Percentiles rank a stretch among this genome's conserved stretches.
These are phyloP conservation scores for Incumbomyces lentus DNA, from an alignment of 2,329 filamentous ascomycete genomes.

Conservation along the genomic window DNA sequence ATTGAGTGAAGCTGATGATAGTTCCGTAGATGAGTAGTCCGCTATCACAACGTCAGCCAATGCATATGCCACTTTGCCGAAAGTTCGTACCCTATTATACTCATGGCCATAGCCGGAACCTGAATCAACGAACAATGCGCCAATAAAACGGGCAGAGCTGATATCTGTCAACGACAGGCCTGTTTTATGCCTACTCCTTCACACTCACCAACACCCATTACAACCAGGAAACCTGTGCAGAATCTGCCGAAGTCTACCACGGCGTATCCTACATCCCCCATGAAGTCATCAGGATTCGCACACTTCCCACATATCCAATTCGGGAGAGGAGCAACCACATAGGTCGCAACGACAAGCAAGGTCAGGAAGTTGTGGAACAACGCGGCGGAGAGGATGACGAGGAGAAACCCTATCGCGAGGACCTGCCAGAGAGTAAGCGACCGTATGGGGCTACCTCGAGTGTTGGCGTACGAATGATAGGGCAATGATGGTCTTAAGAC, in stretches of 20 bases:
- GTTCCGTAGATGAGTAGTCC: conserved; percentile 94
- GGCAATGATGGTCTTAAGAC: conserved; percentile 97
- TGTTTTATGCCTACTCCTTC: conserved; percentile 1
- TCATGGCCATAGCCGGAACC: conserved; percentile 86
- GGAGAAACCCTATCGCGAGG: conserved; percentile 94
- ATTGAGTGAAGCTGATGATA: conserved; percentile 95
- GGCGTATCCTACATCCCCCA: conserved; percentile 70
- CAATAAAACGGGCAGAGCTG: conserved; percentile 78
- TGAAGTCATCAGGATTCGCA: conserved; percentile 90
- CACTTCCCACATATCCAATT: conserved; percentile 93
- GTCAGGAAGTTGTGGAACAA: conserved; percentile 93
- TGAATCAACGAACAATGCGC: conserved; percentile 78
- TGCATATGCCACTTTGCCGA: neutral
- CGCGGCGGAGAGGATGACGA: conserved; percentile 95
- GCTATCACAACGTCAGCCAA: neutral
- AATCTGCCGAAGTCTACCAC: conserved; percentile 91
- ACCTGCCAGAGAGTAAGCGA: conserved; percentile 41
- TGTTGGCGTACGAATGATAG: conserved; percentile 71
- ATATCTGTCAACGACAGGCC: conserved; percentile 3
- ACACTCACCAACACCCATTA: conserved; percentile 89
- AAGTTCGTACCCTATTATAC: conserved; percentile 55
- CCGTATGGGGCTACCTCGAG: neutral
- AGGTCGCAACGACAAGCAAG: conserved; percentile 89
- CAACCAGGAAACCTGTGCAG: conserved; percentile 85
- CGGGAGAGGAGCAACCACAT: conserved; percentile 82